phyloP scores from a whole-genome alignment of 371 early-diverging fungal species.

The Syncephalastrum sp. region DNA sequence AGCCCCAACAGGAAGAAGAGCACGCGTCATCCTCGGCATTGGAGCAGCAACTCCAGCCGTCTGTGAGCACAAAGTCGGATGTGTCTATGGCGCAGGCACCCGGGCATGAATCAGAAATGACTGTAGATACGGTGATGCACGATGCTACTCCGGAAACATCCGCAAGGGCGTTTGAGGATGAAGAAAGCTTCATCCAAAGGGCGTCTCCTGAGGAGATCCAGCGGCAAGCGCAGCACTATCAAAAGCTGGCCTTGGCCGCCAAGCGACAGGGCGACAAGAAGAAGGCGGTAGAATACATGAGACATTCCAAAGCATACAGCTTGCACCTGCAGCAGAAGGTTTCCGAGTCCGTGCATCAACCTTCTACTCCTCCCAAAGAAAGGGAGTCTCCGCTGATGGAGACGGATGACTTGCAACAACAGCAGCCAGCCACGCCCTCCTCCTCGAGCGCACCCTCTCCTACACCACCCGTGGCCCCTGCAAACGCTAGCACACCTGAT shows the following conservation, averaged over 20 bases:
- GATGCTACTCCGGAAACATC: not conserved
- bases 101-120: not conserved
- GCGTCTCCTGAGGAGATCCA: constrained; percentile 21
- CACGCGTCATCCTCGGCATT: too few species aligned
- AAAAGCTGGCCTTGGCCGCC: constrained; percentile 38
- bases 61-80: too few species aligned
- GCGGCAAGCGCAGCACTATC: constrained; percentile 29
- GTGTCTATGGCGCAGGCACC: not conserved
- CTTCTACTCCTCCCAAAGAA: not conserved
- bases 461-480: not conserved
- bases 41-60: too few species aligned
- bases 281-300: constrained; percentile 32
- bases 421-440: not conserved
- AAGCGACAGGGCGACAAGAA: constrained; percentile 46
- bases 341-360: not conserved
- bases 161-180: constrained; percentile 6
- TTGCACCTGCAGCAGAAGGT: not conserved
- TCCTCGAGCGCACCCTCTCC: constrained; percentile 3
- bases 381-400: not conserved
- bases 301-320: constrained; percentile 30
- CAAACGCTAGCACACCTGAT: constrained; percentile 3
- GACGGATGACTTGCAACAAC: constrained; percentile 1
- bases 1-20: not conserved
- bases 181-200: constrained; percentile 1
- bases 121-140: not conserved